phyloP scores from a whole-genome alignment of 352 stramenopile genomes.

The Pythium aphanidermatum region DNA sequence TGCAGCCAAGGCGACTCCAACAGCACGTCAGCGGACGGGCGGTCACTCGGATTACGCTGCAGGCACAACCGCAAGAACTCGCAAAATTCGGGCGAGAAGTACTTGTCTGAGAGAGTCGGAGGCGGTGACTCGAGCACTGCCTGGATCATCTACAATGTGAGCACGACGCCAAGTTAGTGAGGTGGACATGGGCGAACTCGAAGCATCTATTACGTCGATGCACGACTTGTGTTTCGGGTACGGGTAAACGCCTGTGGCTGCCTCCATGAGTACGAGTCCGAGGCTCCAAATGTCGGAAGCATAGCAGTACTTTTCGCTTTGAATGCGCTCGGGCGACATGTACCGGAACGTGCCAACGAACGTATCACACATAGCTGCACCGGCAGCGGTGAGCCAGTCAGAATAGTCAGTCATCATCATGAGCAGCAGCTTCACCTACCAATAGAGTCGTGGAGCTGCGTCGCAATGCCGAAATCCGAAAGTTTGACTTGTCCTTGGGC shows the following conservation, averaged over 20 bases:
- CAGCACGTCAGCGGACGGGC: slow-evolving; percentile 49
- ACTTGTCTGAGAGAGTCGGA: slow-evolving; percentile 51
- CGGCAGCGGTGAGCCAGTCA: no score
- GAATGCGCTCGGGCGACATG: slow-evolving; percentile 90
- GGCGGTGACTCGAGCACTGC: slow-evolving; percentile 64
- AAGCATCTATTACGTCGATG: no score
- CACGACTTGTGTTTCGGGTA: slow-evolving; percentile 79
- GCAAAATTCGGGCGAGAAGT: slow-evolving; percentile 73
- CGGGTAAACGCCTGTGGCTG: slow-evolving; percentile 81
- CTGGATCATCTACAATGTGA: slow-evolving; percentile 57
- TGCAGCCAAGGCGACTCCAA: slow-evolving; percentile 71
- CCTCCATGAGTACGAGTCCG: slow-evolving; percentile 90
- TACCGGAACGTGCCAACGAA: slow-evolving; percentile 94
- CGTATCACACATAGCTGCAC: slow-evolving; percentile 87
- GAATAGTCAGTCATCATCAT: no score
- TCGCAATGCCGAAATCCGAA: slow-evolving; percentile 95
- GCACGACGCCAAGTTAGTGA: no score
- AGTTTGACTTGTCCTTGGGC: slow-evolving; percentile 91
- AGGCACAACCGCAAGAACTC: slow-evolving; percentile 63
- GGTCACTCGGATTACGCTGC: slow-evolving; percentile 58
- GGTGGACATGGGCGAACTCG: no score
- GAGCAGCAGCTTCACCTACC: no score
- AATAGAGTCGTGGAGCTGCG: slow-evolving; percentile 82
- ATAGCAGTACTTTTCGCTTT: slow-evolving; percentile 85
- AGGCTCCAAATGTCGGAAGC: slow-evolving; percentile 92